These are phyloP conservation scores for Vitis cinerea DNA, from an alignment of 164 flowering plant genomes.

Conservation along the genomic window DNA sequence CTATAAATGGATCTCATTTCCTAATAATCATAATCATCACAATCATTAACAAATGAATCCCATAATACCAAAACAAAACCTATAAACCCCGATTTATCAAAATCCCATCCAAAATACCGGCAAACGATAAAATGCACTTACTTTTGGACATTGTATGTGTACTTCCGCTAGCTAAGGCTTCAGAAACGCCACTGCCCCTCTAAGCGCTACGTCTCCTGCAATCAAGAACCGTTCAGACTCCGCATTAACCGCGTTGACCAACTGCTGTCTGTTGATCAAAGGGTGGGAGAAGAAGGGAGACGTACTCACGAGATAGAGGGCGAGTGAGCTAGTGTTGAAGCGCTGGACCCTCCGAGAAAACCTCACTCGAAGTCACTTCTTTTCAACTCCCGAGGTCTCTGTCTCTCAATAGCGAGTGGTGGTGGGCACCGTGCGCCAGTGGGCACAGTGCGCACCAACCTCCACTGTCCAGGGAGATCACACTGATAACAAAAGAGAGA, in stretches of 20 bases:
- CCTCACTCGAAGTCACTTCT: constrained; percentile 43
- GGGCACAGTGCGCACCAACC: constrained; percentile 23
- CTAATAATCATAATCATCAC: constrained; percentile 4
- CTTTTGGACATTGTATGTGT: constrained; percentile 15
- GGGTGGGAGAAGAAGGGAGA: background rate
- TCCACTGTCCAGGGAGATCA: constrained; percentile 17
- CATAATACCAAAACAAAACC: background rate
- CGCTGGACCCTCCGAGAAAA: constrained; percentile 40
- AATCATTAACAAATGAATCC: constrained; percentile 3
- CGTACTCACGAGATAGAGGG: constrained; percentile 9
- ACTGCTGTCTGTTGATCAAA: background rate
- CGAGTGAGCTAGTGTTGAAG: background rate
- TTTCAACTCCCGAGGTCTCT: constrained; percentile 41
- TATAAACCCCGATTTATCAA: background rate
- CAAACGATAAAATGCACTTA: constrained; percentile 1
- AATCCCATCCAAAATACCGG: constrained; percentile 8
- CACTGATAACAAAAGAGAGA: background rate
- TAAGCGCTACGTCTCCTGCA: no score
- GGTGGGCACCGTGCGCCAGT: constrained; percentile 13
- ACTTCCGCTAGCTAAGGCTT: constrained; percentile 1
- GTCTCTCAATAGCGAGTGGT: constrained; percentile 14
- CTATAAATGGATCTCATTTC: constrained; percentile 1
- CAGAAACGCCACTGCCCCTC: no score
- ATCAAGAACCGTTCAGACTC: constrained; percentile 1
- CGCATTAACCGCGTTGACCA: background rate